Conservation (phyloP, 2,329 filamentous ascomycete species). For the Xylaria hypoxylon region DNA sequence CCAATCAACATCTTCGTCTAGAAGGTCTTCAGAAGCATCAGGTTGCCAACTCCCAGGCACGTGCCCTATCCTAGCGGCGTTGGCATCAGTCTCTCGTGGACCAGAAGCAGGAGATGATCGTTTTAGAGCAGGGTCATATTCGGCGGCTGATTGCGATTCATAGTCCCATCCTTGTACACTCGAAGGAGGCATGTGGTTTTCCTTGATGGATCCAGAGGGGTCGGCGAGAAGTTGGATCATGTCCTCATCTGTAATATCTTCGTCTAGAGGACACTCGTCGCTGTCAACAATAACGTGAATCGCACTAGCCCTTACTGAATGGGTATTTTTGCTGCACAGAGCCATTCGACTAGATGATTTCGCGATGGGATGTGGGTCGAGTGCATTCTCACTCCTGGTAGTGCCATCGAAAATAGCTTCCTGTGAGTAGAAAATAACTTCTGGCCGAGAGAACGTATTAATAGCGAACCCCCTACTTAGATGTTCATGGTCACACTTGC, state of each 20-base stretch:
- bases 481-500: neutral
- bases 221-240: constrained; percentile 42
- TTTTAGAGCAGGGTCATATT: constrained; percentile 54
- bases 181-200: constrained; percentile 48
- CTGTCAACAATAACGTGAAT: neutral
- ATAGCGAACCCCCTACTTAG: neutral
- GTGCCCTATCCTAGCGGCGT: neutral
- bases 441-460: neutral
- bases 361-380: neutral
- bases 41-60: neutral
- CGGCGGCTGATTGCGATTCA: constrained; percentile 51
- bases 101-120: constrained; percentile 51
- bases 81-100: constrained; percentile 5
- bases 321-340: neutral
- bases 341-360: neutral
- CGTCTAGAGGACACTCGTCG: constrained; percentile 45
- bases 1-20: constrained; percentile 59
- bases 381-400: neutral
- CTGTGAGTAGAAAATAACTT: neutral
- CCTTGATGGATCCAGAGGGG: constrained; percentile 26
- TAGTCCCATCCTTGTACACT: constrained; percentile 52
- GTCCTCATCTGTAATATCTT: constrained; percentile 45
- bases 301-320: neutral
- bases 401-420: neutral
- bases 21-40: constrained; percentile 44